Conservation (phyloP, 148 eudicot genomes). For the Talinum fruticosum region DNA sequence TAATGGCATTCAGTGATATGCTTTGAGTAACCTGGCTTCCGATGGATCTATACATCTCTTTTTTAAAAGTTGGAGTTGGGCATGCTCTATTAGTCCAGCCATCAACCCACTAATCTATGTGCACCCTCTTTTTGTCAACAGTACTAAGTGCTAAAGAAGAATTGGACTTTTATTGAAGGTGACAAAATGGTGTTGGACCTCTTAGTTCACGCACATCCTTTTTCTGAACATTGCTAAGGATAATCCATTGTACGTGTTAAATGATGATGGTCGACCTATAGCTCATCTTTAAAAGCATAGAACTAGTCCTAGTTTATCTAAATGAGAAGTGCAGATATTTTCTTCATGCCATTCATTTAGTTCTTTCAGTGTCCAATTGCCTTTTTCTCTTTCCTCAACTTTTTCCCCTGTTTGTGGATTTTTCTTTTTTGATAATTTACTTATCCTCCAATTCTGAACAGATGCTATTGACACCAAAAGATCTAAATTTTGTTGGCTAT, state of each 20-base stretch:
- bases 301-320: not conserved
- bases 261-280: not conserved
- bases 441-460: conserved; percentile 26
- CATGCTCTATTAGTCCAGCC: not conserved
- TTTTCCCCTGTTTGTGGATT: not conserved
- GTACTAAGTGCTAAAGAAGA: not conserved
- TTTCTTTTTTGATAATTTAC: not conserved
- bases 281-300: not conserved
- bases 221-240: not conserved
- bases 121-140: not conserved
- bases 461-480: conserved; percentile 71
- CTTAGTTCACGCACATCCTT: not conserved
- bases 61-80: not conserved
- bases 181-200: not conserved
- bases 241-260: not conserved
- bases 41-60: not conserved
- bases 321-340: not conserved
- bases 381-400: not conserved
- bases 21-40: not conserved
- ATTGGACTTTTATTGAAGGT: not conserved
- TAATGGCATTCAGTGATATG: not conserved
- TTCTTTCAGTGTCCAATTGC: not conserved
- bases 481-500: conserved; percentile 93
- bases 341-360: not conserved
- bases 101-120: not conserved